Base-by-base conservation (phyloP, 192 early-diverging fungal genomes). In the Backusella macrospora region DNA sequence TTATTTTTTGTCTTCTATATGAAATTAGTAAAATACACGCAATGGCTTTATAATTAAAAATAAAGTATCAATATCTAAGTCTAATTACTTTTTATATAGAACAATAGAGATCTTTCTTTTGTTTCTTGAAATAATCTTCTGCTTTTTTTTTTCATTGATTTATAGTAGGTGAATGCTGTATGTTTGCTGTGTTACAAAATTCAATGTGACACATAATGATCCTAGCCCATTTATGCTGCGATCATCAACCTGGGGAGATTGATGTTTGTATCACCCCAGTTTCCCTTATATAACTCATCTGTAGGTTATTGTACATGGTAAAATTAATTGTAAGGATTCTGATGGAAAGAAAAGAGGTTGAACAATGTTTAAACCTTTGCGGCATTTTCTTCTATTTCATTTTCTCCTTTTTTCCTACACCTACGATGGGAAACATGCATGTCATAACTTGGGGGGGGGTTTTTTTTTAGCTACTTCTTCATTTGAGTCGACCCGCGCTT, bases 131-230 rank as follows among this genome's bases (percentile, higher is more conserved):
- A n/a, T n/a, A n/a, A n/a, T n/a, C n/a, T n/a, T n/a, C n/a, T n/a
- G n/a, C n/a, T n/a, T n/a, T n/a, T n/a, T n/a, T n/a, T n/a, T n/a
- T n/a, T n/a, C n/a, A n/a, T n/a, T n/a, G n/a, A n/a, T n/a, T n/a
- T n/a, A n/a, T n/a, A 49, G 1, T 4, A 49, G 18, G 7, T 55
- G 21, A 23, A 21, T 55, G 21, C 49, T n/a, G n/a, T n/a, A 9
- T n/a, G 49, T 8, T 21, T 1, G 23, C n/a, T 55, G 49, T 55
- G 21, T 55, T 21, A 23, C 49, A 12, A 55, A 55, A n/a, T 55
- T 21, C 18, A 55, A 55, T 55, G 49, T 55, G 18, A 23, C 49
- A 55, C 49, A 21, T 16, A 52, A 52, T 52, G 49, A 55, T 55
- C 18, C 23, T 55, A 21, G 6, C 8, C 23, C 12, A 55, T 55